These are phyloP conservation scores for Fusarium avenaceum DNA, from an alignment of 2,329 filamentous ascomycete genomes.

Conservation along the genomic window DNA sequence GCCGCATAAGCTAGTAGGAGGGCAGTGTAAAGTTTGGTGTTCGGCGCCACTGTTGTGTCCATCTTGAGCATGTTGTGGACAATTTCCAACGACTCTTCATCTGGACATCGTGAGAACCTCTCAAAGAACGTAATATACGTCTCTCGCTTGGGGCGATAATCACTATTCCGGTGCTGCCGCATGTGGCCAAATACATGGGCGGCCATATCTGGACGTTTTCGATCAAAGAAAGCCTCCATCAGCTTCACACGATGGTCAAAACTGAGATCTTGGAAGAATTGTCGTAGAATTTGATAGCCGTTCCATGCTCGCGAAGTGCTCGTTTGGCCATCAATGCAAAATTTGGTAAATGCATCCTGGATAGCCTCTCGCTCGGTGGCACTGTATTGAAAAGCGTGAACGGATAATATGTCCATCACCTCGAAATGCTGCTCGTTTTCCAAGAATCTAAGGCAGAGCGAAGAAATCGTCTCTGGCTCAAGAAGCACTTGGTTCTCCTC, in stretches of 20 bases:
- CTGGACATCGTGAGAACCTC: constrained; percentile 72
- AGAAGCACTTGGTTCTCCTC: constrained; percentile 78
- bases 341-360: constrained; percentile 74
- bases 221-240: constrained; percentile 86
- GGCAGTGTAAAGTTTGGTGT: constrained; percentile 83
- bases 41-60: constrained; percentile 82
- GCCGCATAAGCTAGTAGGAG: constrained; percentile 88
- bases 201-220: constrained; percentile 85
- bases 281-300: constrained; percentile 74
- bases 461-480: constrained; percentile 79
- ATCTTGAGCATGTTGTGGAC: constrained; percentile 96
- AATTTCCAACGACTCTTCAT: constrained; percentile 74
- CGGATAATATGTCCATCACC: constrained; percentile 84
- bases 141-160: constrained; percentile 75
- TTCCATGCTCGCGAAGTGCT: constrained; percentile 75
- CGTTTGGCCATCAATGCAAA: constrained; percentile 73
- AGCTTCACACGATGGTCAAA: constrained; percentile 75
- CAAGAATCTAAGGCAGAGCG: constrained; percentile 80
- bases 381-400: constrained; percentile 78
- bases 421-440: constrained; percentile 82
- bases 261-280: constrained; percentile 76
- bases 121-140: constrained; percentile 85
- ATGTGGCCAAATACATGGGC: constrained; percentile 91
- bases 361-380: constrained; percentile 77
- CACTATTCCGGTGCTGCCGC: constrained; percentile 78